These are phyloP conservation scores for Mycena alexandri DNA, from an alignment of 768 basidiomycete species.

Conservation along the genomic window DNA sequence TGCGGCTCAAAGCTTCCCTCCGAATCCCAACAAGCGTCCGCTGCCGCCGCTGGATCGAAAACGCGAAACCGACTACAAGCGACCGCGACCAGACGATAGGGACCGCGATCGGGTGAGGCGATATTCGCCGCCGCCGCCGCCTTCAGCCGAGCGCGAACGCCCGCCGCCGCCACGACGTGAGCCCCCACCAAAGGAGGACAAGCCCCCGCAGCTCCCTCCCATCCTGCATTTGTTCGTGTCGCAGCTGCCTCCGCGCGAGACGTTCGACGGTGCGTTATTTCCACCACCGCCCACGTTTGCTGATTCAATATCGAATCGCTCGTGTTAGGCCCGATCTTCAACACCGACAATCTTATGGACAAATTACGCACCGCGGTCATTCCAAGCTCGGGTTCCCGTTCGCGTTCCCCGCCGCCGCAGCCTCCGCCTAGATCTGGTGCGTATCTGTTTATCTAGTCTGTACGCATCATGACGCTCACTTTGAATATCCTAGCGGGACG, in stretches of 20 bases:
- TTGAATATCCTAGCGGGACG: conserved; percentile 61
- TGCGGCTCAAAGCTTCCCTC: neutral
- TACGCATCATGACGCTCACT: conserved; percentile 22
- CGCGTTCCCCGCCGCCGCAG: conserved; percentile 71
- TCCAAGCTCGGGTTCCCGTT: conserved; percentile 66
- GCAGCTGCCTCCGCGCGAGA: conserved; percentile 73
- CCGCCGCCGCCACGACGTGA: conserved; percentile 38
- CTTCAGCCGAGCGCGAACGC: conserved; percentile 61
- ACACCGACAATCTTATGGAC: conserved; percentile 91
- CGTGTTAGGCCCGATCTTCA: conserved; percentile 84
- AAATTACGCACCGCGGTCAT: conserved; percentile 86
- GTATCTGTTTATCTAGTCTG: conserved; percentile 35
- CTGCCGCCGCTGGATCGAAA: conserved; percentile 53
- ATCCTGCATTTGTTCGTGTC: conserved; percentile 89
- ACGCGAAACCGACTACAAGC: conserved; percentile 55
- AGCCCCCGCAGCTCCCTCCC: conserved; percentile 57
- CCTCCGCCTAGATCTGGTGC: conserved; percentile 64
- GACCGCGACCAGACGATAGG: conserved; percentile 45
- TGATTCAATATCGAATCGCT: too few relatives aligned
- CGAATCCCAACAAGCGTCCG: conserved; percentile 45
- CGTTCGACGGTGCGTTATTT: conserved; percentile 85
- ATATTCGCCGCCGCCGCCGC: conserved; percentile 57
- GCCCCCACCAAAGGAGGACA: conserved; percentile 58
- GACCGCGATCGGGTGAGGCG: conserved; percentile 58
- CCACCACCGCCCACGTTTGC: conserved; percentile 12